These are phyloP conservation scores for Nakazawaea wyomingensis DNA, from an alignment of 805 yeast species.

Conservation along the genomic window DNA sequence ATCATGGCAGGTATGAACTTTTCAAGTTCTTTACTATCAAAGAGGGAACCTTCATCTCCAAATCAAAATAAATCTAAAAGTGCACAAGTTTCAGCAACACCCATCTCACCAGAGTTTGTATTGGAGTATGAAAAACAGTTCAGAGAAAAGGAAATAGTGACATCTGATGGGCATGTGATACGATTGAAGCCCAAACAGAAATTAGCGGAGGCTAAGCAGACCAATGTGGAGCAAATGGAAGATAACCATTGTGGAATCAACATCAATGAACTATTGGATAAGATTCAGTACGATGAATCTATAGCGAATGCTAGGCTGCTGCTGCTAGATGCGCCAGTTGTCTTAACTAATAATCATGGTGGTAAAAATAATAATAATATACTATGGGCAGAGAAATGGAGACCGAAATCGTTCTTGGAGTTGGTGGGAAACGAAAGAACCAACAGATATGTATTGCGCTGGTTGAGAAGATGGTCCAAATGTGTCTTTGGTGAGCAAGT, in stretches of 20 bases:
- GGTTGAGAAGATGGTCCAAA: slow-evolving; percentile 67
- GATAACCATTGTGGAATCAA: slow-evolving; percentile 8
- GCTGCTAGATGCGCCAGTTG: neutral
- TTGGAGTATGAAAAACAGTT: slow-evolving; percentile 2
- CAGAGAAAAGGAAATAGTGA: slow-evolving; percentile 6
- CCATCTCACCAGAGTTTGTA: neutral
- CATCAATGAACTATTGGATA: slow-evolving; percentile 9
- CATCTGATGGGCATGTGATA: slow-evolving; percentile 11
- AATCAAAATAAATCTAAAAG: neutral
- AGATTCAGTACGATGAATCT: slow-evolving; percentile 3
- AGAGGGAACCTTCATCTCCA: neutral
- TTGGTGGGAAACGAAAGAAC: slow-evolving; percentile 64
- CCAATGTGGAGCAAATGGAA: neutral
- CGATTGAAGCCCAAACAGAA: slow-evolving; percentile 9
- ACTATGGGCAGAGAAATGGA: slow-evolving; percentile 60
- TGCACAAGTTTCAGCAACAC: too few relatives aligned
- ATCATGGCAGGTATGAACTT: slow-evolving; percentile 2
- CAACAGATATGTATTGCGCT: slow-evolving; percentile 52
- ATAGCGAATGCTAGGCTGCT: neutral
- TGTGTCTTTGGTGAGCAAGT: slow-evolving; percentile 46
- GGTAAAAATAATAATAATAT: neutral
- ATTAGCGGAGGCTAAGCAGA: neutral
- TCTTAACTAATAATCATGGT: too few relatives aligned
- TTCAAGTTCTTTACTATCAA: slow-evolving; percentile 1
- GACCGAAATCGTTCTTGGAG: slow-evolving; percentile 60